phyloP scores from a whole-genome alignment of 352 stramenopile species.

The Phytophthora brassicae region DNA sequence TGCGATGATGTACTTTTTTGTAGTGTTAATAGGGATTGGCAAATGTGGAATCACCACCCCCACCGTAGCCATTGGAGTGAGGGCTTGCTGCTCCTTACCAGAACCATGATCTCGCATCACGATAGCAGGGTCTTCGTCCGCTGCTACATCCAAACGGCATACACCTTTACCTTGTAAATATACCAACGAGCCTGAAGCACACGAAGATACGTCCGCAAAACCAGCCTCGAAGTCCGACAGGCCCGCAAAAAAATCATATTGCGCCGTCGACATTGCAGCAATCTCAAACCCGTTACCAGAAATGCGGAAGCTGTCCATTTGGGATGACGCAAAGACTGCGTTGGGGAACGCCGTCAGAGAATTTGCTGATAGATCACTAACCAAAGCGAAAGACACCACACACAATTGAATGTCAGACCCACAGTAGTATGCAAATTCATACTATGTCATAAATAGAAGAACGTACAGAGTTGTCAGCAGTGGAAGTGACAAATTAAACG shows the following conservation, averaged over 20 bases:
- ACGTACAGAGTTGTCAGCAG: constrained; percentile 47
- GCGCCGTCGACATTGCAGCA: constrained; percentile 42
- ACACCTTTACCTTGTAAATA: constrained; percentile 60
- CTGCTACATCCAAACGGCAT: constrained; percentile 46
- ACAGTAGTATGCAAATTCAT: not conserved
- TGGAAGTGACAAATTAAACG: constrained; percentile 43
- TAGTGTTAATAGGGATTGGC: constrained; percentile 26
- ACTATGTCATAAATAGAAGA: not conserved
- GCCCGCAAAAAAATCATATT: constrained; percentile 74
- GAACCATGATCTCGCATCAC: constrained; percentile 26
- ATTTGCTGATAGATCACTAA: constrained; percentile 60
- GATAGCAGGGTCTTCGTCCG: constrained; percentile 35
- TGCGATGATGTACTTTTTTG: constrained; percentile 54
- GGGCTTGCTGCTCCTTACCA: constrained; percentile 10
- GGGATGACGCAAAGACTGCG: constrained; percentile 46
- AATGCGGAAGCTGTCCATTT: constrained; percentile 51
- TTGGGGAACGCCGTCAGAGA: constrained; percentile 45
- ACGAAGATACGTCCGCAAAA: constrained; percentile 56
- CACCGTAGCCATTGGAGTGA: constrained; percentile 34
- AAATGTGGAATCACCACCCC: constrained; percentile 42
- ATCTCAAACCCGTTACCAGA: constrained; percentile 58
- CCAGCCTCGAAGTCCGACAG: constrained; percentile 53
- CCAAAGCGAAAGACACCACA: not conserved
- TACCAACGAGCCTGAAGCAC: constrained; percentile 44
- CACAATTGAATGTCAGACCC: not conserved